These are phyloP conservation scores for Besnoitia besnoiti DNA, from an alignment of 169 alveolate genomes.

Conservation along the genomic window DNA sequence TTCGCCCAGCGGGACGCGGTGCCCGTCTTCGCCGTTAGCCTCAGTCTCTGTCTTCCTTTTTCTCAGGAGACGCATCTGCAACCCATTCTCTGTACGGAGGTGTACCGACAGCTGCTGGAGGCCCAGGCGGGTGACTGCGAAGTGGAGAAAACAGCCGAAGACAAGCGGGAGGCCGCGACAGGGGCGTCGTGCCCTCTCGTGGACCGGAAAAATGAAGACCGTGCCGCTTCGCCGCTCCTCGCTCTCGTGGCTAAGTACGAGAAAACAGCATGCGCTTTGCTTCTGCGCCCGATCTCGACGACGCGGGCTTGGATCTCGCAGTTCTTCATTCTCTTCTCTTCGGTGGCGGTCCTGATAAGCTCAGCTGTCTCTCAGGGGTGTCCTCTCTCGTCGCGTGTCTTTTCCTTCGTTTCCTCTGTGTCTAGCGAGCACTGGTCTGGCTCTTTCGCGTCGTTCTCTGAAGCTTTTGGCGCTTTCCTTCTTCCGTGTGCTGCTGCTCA, in stretches of 20 bases:
- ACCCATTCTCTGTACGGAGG: conserved; percentile 83
- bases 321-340: background rate
- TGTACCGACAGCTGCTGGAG: conserved; percentile 32
- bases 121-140: background rate
- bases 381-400: no score
- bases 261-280: background rate
- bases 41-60: background rate
- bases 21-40: background rate
- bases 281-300: background rate
- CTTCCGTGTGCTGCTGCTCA: background rate
- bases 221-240: conserved; percentile 1
- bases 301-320: no score
- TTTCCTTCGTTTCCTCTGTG: no score
- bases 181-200: background rate
- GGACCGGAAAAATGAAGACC: background rate
- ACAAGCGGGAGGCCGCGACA: background rate
- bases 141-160: background rate
- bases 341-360: no score
- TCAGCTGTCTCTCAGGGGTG: no score
- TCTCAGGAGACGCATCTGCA: conserved; percentile 83
- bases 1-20: no score
- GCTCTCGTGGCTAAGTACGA: background rate
- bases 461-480: background rate
- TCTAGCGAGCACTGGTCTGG: background rate
- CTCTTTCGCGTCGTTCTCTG: background rate